Conservation (phyloP, 257 asterid species). For the Rauvolfia tetraphylla region DNA sequence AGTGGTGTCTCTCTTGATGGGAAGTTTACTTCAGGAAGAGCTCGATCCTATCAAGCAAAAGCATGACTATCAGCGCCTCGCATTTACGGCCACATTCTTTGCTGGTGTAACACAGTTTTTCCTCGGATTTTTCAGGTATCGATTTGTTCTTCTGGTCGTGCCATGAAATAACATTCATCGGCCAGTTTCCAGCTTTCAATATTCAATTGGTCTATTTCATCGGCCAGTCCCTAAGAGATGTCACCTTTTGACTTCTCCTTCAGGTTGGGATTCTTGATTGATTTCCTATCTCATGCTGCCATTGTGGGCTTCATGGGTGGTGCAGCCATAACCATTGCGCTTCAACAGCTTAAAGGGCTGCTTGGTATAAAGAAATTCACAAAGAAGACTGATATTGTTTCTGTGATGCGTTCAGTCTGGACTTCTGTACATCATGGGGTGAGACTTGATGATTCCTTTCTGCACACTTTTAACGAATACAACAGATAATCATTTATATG, state of each 20-base stretch:
- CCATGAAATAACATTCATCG: too few relatives aligned
- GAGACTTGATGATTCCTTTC: background rate
- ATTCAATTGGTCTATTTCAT: too few relatives aligned
- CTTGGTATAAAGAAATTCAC: slow-evolving; percentile 62
- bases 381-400: slow-evolving; percentile 55
- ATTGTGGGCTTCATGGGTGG: slow-evolving; percentile 77
- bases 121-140: slow-evolving; percentile 72
- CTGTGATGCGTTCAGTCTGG: slow-evolving; percentile 63
- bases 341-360: slow-evolving; percentile 81
- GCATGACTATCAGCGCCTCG: slow-evolving; percentile 54
- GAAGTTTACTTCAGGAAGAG: slow-evolving; percentile 52
- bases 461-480: too few relatives aligned
- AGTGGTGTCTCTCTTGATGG: slow-evolving; percentile 76
- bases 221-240: too few relatives aligned
- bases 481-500: too few relatives aligned
- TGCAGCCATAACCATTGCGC: slow-evolving; percentile 68
- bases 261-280: slow-evolving; percentile 80
- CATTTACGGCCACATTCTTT: slow-evolving; percentile 71
- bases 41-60: slow-evolving; percentile 50
- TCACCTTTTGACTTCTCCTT: background rate
- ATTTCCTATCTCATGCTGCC: slow-evolving; percentile 72
- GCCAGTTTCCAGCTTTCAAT: background rate
- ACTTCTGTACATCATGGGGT: slow-evolving; percentile 60
- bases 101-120: slow-evolving; percentile 61
- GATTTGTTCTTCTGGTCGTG: background rate